phyloP scores from a whole-genome alignment of 1,284 basidiomycete genomes.

The Naganishia liquefaciens region DNA sequence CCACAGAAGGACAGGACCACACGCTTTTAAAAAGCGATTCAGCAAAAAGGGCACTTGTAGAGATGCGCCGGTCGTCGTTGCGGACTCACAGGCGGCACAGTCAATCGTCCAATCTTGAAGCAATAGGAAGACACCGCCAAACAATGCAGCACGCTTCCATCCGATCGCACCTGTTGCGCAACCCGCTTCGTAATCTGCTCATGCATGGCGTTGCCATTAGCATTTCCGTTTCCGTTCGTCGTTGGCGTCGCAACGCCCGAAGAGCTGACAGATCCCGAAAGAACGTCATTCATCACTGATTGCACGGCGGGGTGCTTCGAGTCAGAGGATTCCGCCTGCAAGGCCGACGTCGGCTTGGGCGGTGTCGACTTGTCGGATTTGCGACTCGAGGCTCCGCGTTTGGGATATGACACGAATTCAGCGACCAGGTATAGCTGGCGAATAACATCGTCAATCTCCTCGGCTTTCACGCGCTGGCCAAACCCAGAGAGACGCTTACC shows the following conservation, averaged over 20 bases:
- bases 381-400: slow-evolving; percentile 32
- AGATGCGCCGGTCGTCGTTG: no score
- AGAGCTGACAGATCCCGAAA: slow-evolving; percentile 7
- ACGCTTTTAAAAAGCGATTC: slow-evolving; percentile 33
- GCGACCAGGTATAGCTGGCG: slow-evolving; percentile 64
- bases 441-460: background rate
- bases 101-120: slow-evolving; percentile 74
- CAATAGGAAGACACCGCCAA: slow-evolving; percentile 68
- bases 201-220: background rate
- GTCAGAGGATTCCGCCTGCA: slow-evolving; percentile 12
- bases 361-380: background rate
- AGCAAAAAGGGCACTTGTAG: background rate
- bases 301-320: slow-evolving; percentile 4
- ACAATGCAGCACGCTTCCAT: slow-evolving; percentile 63
- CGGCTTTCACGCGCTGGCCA: background rate
- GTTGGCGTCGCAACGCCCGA: slow-evolving; percentile 17
- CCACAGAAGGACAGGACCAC: slow-evolving; percentile 34
- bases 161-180: slow-evolving; percentile 41
- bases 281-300: slow-evolving; percentile 9
- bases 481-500: slow-evolving; percentile 62
- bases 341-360: slow-evolving; percentile 8
- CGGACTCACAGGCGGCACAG: slow-evolving; percentile 64
- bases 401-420: slow-evolving; percentile 66
- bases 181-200: slow-evolving; percentile 33
- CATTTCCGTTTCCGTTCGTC: background rate